These are phyloP conservation scores for Lasiodiplodia citricola DNA, from an alignment of 2,329 filamentous ascomycete species.

Conservation along the genomic window DNA sequence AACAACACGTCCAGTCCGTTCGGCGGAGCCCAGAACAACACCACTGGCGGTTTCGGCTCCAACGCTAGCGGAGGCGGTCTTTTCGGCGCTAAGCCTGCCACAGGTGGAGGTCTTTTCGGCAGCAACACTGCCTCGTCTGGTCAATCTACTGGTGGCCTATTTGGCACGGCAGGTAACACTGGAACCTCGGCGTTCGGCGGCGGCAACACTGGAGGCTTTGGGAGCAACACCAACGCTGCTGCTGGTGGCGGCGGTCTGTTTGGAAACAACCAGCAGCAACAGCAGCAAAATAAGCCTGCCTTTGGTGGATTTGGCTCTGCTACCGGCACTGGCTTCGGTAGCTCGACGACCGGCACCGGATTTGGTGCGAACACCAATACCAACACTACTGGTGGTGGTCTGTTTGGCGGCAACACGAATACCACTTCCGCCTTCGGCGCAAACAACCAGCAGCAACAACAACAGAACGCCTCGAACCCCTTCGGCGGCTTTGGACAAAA, in stretches of 20 bases:
- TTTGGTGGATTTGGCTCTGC: slow-evolving; percentile 32
- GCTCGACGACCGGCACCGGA: slow-evolving; percentile 38
- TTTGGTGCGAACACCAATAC: slow-evolving; percentile 38
- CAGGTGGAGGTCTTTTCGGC: slow-evolving; percentile 34
- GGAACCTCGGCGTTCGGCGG: slow-evolving; percentile 25
- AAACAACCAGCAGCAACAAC: slow-evolving; percentile 30
- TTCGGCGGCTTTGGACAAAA: slow-evolving; percentile 37
- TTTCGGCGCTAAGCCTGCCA: slow-evolving; percentile 38
- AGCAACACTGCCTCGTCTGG: slow-evolving; percentile 31
- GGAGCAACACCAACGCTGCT: slow-evolving; percentile 36
- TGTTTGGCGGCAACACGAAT: slow-evolving; percentile 35
- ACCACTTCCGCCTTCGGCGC: slow-evolving; percentile 17
- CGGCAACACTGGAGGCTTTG: slow-evolving; percentile 47
- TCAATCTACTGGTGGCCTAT: slow-evolving; percentile 37
- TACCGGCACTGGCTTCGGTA: slow-evolving; percentile 34
- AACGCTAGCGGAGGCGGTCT: slow-evolving; percentile 33
- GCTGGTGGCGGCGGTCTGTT: slow-evolving; percentile 29
- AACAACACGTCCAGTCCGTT: slow-evolving; percentile 37
- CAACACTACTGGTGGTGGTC: slow-evolving; percentile 32
- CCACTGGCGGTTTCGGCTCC: slow-evolving; percentile 41
- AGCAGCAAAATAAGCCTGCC: slow-evolving; percentile 31
- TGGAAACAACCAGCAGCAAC: slow-evolving; percentile 28
- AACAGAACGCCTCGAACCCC: slow-evolving; percentile 27
- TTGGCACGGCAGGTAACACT: slow-evolving; percentile 36
- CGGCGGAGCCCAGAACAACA: slow-evolving; percentile 29